Evolutionary conservation across 768 basidiomycete species (phyloP).

Genomic region (Termitomyces heimii): DNA sequence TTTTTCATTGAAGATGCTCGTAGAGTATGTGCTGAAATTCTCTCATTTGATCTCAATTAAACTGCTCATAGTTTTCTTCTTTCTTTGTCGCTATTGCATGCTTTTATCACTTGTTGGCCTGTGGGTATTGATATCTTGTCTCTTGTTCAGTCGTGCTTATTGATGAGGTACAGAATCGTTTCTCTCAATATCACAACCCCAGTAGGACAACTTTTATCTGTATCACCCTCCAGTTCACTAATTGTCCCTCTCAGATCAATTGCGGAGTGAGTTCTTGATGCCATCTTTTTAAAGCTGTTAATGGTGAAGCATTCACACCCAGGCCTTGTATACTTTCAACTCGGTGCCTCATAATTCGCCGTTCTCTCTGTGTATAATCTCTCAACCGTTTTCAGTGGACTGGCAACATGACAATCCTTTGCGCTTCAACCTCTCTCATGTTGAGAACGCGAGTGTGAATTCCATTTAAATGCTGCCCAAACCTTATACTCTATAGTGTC

Average conservation of each 20-base stretch:
- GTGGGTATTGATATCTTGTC: conserved; percentile 29
- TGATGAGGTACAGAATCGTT: conserved; percentile 38
- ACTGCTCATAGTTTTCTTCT: conserved; percentile 45
- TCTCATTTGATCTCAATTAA: not conserved
- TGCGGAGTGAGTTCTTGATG: conserved; percentile 40
- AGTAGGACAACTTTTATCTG: conserved; percentile 22
- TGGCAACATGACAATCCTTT: conserved; percentile 61
- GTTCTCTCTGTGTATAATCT: not conserved
- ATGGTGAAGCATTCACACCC: not conserved
- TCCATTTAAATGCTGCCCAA: not conserved
- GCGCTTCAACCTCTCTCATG: conserved; percentile 64
- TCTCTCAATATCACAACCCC: conserved; percentile 45
- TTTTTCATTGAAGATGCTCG: not conserved
- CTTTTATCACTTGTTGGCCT: conserved; percentile 59
- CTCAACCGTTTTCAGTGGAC: conserved; percentile 37
- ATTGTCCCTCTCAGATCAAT: conserved; percentile 40
- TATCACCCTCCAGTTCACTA: not conserved
- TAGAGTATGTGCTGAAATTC: conserved; percentile 16
- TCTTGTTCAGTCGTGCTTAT: not conserved
- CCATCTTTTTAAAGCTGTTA: not conserved
- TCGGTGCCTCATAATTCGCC: conserved; percentile 34
- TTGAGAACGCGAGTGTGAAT: conserved; percentile 51
- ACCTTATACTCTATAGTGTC: conserved; percentile 32
- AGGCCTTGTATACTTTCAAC: conserved; percentile 67
- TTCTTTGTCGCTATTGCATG: conserved; percentile 69